A percentile compares a stretch with the other conserved stretches of the same genome.
These are phyloP conservation scores for Myxozyma udenii DNA, from an alignment of 805 yeast genomes.

Conservation along the genomic window DNA sequence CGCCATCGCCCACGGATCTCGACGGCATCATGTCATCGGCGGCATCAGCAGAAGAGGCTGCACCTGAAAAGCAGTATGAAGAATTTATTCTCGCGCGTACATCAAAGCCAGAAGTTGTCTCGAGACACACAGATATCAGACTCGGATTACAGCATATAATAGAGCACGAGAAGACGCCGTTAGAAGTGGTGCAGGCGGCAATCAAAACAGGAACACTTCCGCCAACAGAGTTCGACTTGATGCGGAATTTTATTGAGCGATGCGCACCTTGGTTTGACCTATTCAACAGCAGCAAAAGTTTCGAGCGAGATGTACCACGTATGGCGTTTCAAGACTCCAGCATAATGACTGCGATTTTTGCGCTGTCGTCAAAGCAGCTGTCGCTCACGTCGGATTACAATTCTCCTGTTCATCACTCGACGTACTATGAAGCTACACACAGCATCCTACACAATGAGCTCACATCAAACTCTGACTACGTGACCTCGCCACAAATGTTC, in stretches of 20 bases:
- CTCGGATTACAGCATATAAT: no score
- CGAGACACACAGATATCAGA: no score
- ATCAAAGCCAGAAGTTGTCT: no score
- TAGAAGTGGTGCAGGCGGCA: background rate
- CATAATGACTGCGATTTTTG: conserved; percentile 16
- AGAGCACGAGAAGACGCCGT: background rate
- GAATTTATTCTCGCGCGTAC: no score
- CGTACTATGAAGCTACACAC: conserved; percentile 14
- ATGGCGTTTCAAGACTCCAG: conserved; percentile 19
- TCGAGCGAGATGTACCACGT: conserved; percentile 7
- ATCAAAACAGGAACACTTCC: background rate
- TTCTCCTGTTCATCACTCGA: conserved; percentile 8
- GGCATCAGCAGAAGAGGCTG: no score
- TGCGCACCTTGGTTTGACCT: conserved; percentile 21
- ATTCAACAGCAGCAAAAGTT: conserved; percentile 12
- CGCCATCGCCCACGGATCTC: background rate
- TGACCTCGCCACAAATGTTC: conserved; percentile 8
- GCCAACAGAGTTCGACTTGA: background rate
- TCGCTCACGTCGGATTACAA: conserved; percentile 15
- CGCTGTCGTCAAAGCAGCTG: conserved; percentile 20
- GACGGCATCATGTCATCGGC: no score
- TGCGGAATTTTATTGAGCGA: conserved; percentile 15
- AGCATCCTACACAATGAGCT: conserved; percentile 8
- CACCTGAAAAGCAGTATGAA: no score
- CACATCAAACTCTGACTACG: no score